Conservation (phyloP, 805 yeast genomes). For the Suhomyces sp. region DNA sequence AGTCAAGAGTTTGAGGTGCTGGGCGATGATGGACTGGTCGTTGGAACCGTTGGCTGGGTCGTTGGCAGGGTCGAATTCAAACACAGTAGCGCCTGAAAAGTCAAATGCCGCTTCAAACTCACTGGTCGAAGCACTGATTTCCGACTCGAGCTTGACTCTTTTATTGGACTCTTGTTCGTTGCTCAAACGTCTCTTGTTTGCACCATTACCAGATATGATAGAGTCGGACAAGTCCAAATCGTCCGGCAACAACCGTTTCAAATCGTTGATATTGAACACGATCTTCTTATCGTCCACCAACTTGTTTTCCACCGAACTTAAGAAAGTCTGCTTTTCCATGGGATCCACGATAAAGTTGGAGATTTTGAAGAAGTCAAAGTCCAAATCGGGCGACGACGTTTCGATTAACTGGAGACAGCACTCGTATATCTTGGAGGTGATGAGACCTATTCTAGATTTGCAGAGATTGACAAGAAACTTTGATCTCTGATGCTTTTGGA, state of each 20-base stretch:
- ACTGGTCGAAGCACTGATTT: not conserved
- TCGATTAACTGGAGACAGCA: conserved; percentile 59
- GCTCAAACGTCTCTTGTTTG: conserved; percentile 18
- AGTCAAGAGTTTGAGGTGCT: conserved; percentile 69
- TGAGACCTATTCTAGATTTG: conserved; percentile 63
- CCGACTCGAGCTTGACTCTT: conserved; percentile 39
- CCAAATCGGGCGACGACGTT: conserved; percentile 44
- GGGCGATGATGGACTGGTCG: conserved; percentile 40
- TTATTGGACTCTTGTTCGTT: conserved; percentile 21
- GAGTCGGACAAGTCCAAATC: conserved; percentile 45
- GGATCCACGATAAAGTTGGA: conserved; percentile 52
- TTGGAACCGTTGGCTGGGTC: conserved; percentile 20
- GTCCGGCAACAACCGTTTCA: conserved; percentile 35
- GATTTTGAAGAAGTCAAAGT: conserved; percentile 42
- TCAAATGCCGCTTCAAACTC: conserved; percentile 2
- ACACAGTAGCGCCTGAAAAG: not conserved
- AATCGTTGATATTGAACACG: conserved; percentile 33
- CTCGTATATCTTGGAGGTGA: conserved; percentile 63
- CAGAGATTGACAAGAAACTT: conserved; percentile 61
- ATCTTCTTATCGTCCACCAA: conserved; percentile 34
- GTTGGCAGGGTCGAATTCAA: conserved; percentile 12
- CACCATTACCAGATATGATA: conserved; percentile 37
- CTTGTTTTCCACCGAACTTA: conserved; percentile 29
- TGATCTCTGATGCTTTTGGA: conserved; percentile 63
- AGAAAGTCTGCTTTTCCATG: conserved; percentile 30